Percentiles rank a stretch among this genome's conserved stretches.
phyloP scores from a whole-genome alignment of 2,329 filamentous ascomycete species.

The Diaporthe nobilis region DNA sequence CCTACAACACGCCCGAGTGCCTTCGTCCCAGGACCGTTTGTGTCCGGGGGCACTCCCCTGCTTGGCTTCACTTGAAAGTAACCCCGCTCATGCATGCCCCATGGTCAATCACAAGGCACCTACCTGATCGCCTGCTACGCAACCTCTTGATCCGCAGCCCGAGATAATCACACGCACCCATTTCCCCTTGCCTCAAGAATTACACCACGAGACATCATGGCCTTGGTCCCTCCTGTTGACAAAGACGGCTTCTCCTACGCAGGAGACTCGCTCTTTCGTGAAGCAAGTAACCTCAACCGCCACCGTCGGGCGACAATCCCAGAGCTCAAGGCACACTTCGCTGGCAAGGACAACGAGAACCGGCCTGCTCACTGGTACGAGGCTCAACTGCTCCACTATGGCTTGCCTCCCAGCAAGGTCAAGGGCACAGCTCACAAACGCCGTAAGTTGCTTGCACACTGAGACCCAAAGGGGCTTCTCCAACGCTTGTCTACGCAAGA shows the following conservation, averaged over 20 bases:
- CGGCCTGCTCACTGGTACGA: slow-evolving; percentile 73
- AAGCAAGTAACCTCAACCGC: slow-evolving; percentile 58
- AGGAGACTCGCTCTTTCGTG: slow-evolving; percentile 59
- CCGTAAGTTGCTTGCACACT: slow-evolving; percentile 32
- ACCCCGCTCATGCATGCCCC: not conserved
- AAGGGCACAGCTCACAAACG: slow-evolving; percentile 72
- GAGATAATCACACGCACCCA: not conserved
- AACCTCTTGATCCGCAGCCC: not conserved
- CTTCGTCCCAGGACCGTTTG: not conserved
- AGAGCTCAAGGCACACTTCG: slow-evolving; percentile 62
- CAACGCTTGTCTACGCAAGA: not conserved
- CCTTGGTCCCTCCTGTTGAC: slow-evolving; percentile 48
- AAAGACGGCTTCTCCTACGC: slow-evolving; percentile 59
- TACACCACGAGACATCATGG: slow-evolving; percentile 22
- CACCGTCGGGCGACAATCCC: slow-evolving; percentile 60
- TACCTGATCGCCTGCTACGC: not conserved
- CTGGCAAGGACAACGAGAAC: slow-evolving; percentile 57
- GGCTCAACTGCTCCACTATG: slow-evolving; percentile 75
- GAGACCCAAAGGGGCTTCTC: no score
- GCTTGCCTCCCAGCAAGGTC: slow-evolving; percentile 67
- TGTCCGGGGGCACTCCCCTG: not conserved
- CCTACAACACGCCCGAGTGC: no score
- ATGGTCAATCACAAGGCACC: not conserved
- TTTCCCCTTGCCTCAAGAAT: not conserved
- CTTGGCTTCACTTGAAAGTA: not conserved